Percentiles rank a stretch among this genome's conserved stretches.
These are phyloP conservation scores for Microcos paniculata DNA, from an alignment of 345 rosid genomes.

Conservation along the genomic window DNA sequence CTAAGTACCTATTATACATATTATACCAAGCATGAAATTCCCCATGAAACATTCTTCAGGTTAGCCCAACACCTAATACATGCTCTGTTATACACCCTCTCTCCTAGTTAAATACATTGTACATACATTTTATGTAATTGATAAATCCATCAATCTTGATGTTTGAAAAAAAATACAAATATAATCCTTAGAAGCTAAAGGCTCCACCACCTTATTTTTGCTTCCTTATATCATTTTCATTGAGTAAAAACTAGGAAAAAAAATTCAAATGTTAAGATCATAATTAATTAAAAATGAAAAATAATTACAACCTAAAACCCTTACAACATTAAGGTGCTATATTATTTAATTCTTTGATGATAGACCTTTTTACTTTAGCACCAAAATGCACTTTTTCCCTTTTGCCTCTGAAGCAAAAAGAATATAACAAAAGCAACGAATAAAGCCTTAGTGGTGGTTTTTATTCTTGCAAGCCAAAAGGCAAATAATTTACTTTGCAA, in stretches of 20 bases:
- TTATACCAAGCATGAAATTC: not conserved
- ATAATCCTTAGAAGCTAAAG: not conserved
- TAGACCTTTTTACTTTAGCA: not conserved
- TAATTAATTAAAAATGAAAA: not conserved
- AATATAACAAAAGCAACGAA: not conserved
- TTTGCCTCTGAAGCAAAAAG: not conserved
- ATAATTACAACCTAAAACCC: not conserved
- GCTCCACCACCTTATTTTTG: not conserved
- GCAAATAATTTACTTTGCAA: not conserved
- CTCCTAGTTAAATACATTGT: not conserved
- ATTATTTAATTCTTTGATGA: not conserved
- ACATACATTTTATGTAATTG: not conserved
- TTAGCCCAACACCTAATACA: not conserved
- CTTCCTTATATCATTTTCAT: not conserved
- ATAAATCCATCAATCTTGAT: not conserved
- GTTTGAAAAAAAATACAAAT: not conserved
- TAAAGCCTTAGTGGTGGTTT: not conserved
- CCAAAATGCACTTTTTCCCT: not conserved
- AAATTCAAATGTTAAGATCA: not conserved
- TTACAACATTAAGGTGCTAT: not conserved
- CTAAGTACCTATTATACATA: too few species aligned
- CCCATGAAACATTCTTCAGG: not conserved
- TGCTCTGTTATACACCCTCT: not conserved
- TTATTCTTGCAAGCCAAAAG: not conserved
- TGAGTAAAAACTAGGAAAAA: constrained; percentile 8